phyloP scores from a whole-genome alignment of 345 rosid genomes.

The Eucalyptus erythrocorys region DNA sequence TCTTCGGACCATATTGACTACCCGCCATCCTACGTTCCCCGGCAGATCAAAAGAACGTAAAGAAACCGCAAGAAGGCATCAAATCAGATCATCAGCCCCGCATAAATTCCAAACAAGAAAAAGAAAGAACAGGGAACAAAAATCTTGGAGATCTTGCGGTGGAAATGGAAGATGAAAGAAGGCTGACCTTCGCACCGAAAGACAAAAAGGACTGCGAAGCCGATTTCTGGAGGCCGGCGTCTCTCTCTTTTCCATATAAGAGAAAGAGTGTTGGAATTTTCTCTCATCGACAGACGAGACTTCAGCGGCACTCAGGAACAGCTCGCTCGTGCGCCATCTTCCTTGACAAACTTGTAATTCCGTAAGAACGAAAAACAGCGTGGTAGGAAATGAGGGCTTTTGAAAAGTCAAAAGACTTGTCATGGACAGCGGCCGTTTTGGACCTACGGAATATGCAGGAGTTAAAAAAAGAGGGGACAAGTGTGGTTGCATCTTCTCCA shows the following conservation, averaged over 20 bases:
- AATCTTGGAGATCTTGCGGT: neutral
- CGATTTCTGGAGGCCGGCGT: neutral
- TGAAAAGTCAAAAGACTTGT: neutral
- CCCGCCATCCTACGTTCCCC: neutral
- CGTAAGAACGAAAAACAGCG: neutral
- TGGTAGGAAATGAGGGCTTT: neutral
- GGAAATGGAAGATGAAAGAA: neutral
- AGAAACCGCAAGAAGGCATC: neutral
- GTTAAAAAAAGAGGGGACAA: too few species aligned
- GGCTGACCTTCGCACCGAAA: neutral
- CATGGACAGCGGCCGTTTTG: neutral
- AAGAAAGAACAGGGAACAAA: neutral
- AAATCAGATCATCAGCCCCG: neutral
- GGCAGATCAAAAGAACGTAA: neutral
- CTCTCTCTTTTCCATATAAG: neutral
- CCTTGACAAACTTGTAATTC: neutral
- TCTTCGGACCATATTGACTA: neutral
- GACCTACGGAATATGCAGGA: too few species aligned
- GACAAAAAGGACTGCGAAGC: neutral
- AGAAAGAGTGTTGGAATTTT: neutral
- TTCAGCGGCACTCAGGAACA: neutral
- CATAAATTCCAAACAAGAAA: neutral
- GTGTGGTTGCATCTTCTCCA: too few species aligned
- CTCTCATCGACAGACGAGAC: neutral
- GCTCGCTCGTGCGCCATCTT: neutral